Percentiles rank a stretch among this genome's conserved stretches.
Conservation (phyloP, 176 grass and related monocot species). For the Rhynchospora breviuscula region DNA sequence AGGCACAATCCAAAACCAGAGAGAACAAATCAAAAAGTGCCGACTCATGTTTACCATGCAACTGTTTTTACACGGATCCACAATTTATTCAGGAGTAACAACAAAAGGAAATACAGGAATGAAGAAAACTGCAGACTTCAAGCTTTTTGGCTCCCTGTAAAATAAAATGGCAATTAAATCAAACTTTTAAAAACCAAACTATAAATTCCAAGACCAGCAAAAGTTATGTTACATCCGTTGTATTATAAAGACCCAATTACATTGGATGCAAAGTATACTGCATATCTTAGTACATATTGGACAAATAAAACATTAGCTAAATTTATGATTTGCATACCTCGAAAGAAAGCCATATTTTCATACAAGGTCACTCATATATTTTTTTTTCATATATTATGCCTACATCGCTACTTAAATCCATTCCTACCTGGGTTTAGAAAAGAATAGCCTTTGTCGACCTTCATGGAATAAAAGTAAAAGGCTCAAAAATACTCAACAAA, state of each 20-base stretch:
- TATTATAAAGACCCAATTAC: neutral
- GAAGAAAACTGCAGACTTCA: neutral
- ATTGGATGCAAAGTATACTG: neutral
- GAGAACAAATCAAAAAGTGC: neutral
- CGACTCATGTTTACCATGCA: constrained; percentile 1
- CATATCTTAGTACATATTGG: neutral
- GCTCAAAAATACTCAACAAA: neutral
- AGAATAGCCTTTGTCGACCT: neutral
- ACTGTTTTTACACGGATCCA: constrained; percentile 21
- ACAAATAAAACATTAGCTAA: neutral
- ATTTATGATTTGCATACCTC: neutral
- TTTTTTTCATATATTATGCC: neutral
- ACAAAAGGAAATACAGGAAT: constrained; percentile 3
- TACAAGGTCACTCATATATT: neutral
- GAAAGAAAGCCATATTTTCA: no score
- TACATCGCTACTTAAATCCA: no score
- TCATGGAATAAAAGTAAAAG: neutral
- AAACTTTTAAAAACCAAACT: neutral
- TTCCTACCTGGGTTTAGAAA: neutral
- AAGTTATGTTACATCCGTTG: neutral
- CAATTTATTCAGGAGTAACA: constrained; percentile 22
- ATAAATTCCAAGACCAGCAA: constrained; percentile 1
- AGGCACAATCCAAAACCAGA: constrained; percentile 9
- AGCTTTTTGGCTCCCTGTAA: constrained; percentile 19
- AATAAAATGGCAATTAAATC: neutral